Conservation (phyloP, 2,329 filamentous ascomycete species). For the Cytospora leucostoma region DNA sequence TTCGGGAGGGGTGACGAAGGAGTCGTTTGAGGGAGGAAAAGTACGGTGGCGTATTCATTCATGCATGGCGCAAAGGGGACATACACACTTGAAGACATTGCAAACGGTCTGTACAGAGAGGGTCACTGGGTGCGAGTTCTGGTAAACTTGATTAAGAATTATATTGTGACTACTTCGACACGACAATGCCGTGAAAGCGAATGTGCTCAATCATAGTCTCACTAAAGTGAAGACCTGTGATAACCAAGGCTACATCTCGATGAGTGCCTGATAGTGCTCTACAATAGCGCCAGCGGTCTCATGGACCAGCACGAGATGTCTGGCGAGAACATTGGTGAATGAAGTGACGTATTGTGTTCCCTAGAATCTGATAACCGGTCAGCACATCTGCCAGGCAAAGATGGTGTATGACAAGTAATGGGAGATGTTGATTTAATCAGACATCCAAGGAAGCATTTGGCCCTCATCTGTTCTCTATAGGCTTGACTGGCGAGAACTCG, state of each 20-base stretch:
- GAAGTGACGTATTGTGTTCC: not conserved
- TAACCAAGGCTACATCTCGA: not conserved
- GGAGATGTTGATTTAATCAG: slow-evolving; percentile 48
- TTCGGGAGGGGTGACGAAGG: not conserved
- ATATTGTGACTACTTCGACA: not conserved
- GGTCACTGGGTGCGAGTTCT: not conserved
- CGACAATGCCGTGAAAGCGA: not conserved
- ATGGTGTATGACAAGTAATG: slow-evolving; percentile 1
- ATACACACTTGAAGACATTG: slow-evolving; percentile 9
- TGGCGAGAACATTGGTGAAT: not conserved
- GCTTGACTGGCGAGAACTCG: slow-evolving; percentile 64
- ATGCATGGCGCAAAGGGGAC: slow-evolving; percentile 32
- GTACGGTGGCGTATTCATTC: slow-evolving; percentile 8
- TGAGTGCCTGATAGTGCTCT: not conserved
- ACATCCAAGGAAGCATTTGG: slow-evolving; percentile 73
- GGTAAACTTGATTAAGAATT: not conserved
- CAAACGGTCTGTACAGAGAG: slow-evolving; percentile 6
- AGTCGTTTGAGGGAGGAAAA: slow-evolving; percentile 10
- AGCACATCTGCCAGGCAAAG: slow-evolving; percentile 6
- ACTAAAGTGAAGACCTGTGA: not conserved
- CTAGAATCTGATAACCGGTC: slow-evolving; percentile 1
- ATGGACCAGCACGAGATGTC: not conserved
- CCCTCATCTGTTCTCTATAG: slow-evolving; percentile 69
- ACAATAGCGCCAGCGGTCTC: not conserved
- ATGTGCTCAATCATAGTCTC: not conserved